Evolutionary conservation across 2,329 filamentous ascomycete genomes (phyloP), one percentile per base, ranked within the genome.

Genomic region (Ilyonectria robusta): DNA sequence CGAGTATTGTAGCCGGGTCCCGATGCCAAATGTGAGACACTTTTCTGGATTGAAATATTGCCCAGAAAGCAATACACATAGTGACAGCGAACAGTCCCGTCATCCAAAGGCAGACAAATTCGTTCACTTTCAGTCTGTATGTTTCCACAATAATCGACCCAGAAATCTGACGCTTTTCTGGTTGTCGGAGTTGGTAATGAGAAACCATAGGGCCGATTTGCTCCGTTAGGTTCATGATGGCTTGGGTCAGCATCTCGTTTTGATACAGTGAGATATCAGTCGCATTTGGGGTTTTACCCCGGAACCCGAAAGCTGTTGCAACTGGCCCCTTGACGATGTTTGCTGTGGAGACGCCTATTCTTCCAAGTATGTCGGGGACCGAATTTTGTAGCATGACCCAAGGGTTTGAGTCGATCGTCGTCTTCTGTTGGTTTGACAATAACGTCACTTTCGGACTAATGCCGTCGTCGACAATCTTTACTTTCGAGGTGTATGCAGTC

Each of bases 391-490:
- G 6, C 40, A 42, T 42, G 40, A n/a, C 40, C 40, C 40, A 42
- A n/a, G 40, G 15, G 15, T 42, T n/a, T 42, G 40, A 42, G 1
- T 42, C 1, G 40, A 42, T 42, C 3, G 40, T n/a, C 7, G 6
- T 42, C 6, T 42, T 42, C 6, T 19, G 7, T n/a, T 42, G 40
- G 6, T 6, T n/a, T n/a, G 40, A 6, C 15, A n/a, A 42, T 15
- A 8, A 0, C 6, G 6, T n/a, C 6, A 42, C 3, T 21, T 48
- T 48, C 8, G 56, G 56, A 31, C 29, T 48, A 6, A 19, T 33
- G 23, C 56, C 56, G 15, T 59, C 56, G 31, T 59, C 56, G 17
- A 48, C 23, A 19, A 59, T 42, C n/a, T 59, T 13, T 1, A 59
- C 56, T 31, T 59, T 59, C 4, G 56, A 26, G 4, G 31, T 21